These are phyloP conservation scores for Entomophthora muscae DNA, from an alignment of 371 early-diverging fungal species.

Conservation along the genomic window DNA sequence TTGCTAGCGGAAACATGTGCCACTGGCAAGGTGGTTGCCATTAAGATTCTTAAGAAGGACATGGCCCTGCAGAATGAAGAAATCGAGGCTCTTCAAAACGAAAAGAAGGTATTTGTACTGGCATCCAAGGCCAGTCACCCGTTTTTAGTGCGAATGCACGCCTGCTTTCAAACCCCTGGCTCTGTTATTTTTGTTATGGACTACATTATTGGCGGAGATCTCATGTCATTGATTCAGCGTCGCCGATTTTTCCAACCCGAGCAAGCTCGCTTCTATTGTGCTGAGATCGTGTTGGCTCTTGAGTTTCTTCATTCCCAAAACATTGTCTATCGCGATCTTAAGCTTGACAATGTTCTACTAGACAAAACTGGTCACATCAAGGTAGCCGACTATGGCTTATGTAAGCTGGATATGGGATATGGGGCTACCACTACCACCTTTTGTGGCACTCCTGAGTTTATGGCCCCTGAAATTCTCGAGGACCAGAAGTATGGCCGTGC, in stretches of 20 bases:
- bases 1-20: slow-evolving; percentile 84
- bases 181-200: slow-evolving; percentile 98
- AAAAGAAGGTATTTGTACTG: slow-evolving; percentile 81
- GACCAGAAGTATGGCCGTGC: slow-evolving; percentile 67
- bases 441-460: slow-evolving; percentile 99
- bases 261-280: slow-evolving; percentile 90
- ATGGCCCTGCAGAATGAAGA: slow-evolving; percentile 85
- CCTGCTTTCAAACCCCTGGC: slow-evolving; percentile 85
- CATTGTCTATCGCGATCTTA: slow-evolving; percentile 94
- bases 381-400: slow-evolving; percentile 97
- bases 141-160: slow-evolving; percentile 92
- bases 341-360: slow-evolving; percentile 95
- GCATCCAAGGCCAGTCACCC: slow-evolving; percentile 81
- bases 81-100: slow-evolving; percentile 73
- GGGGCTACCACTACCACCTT: slow-evolving; percentile 75
- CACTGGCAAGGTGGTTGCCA: slow-evolving; percentile 66
- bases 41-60: slow-evolving; percentile 96
- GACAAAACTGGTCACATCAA: slow-evolving; percentile 91
- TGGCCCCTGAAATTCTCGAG: slow-evolving; percentile 96
- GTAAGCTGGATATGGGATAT: slow-evolving; percentile 84
- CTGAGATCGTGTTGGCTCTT: slow-evolving; percentile 89
- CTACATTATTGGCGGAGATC: slow-evolving; percentile 96
- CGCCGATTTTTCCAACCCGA: slow-evolving; percentile 69
- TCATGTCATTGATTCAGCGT: slow-evolving; percentile 92
- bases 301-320: slow-evolving; percentile 89